phyloP scores from a whole-genome alignment of 2,329 filamentous ascomycete species.

The Neoascochyta sp. region DNA sequence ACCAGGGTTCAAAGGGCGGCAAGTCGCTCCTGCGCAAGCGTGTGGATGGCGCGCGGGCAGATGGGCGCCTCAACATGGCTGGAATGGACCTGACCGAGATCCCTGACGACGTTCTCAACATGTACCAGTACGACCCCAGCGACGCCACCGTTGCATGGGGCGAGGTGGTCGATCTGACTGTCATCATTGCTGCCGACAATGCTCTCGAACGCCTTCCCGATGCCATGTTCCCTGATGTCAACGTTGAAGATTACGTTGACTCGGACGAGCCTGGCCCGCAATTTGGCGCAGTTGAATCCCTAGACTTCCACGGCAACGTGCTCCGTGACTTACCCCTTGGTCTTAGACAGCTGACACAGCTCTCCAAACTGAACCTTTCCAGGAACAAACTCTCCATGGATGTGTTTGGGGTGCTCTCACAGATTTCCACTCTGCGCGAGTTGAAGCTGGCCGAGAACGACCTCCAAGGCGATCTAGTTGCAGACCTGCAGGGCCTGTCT shows the following conservation, averaged over 20 bases:
- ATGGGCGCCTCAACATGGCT: constrained; percentile 83
- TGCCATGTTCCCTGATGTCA: constrained; percentile 70
- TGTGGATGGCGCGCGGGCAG: constrained; percentile 67
- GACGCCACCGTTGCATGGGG: constrained; percentile 72
- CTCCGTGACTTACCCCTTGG: constrained; percentile 71
- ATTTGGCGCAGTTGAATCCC: constrained; percentile 74
- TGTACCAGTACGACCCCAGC: constrained; percentile 75
- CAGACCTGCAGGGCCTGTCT: constrained; percentile 59
- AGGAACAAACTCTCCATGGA: constrained; percentile 75
- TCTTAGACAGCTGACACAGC: constrained; percentile 64
- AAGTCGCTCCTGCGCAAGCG: constrained; percentile 70
- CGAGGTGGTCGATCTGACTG: constrained; percentile 81
- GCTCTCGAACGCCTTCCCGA: constrained; percentile 73
- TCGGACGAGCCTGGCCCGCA: constrained; percentile 67
- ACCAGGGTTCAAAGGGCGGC: constrained; percentile 58
- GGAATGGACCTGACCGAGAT: constrained; percentile 76
- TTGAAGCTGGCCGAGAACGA: constrained; percentile 63
- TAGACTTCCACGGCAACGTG: constrained; percentile 84
- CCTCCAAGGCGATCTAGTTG: constrained; percentile 48
- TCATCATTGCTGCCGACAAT: constrained; percentile 85
- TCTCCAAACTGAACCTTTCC: constrained; percentile 81
- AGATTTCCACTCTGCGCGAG: constrained; percentile 70
- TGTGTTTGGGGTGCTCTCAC: constrained; percentile 67
- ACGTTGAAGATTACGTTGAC: constrained; percentile 52
- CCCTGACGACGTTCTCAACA: constrained; percentile 76